Evolutionary conservation across 192 early-diverging fungal species (phyloP), one percentile per base, ranked within the genome.

Genomic region (Umbelopsis isabellina): DNA sequence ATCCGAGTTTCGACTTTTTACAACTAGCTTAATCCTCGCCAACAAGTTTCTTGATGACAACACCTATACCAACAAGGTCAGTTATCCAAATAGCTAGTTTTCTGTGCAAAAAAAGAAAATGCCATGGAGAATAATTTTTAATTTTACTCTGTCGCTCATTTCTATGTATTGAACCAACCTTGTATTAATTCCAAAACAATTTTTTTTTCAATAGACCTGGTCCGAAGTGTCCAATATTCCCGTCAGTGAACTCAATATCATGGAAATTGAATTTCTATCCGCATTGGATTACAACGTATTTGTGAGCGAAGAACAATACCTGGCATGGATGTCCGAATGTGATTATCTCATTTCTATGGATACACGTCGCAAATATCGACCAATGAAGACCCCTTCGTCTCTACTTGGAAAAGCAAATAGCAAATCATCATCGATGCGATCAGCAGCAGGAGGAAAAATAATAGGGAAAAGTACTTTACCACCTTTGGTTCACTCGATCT

Each of bases 1-100:
- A 55, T 89, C 87, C 50, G 93, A 95, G 69, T 95, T 89, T 75
- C 81, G 93, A 10, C 77, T 93, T 48, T 91, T 95, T 74, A 89
- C 91, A 20, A 90, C 91, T 16, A 86, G 91, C 27, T 80, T 95
- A 44, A 92, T 92, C 84, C 83, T 92, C 2, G 87, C 90, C 67
- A 93, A 91, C 83, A 95, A 95, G 73, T 87, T 85, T 71, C 81
- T 93, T 20, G 86, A 91, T 66, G 93, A 95, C 76, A 93, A 94
- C 77, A 94, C 91, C 41, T 95, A 92, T 68, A 89, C 93, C 12
- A 93, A 92, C 73, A 85, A 89, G 67, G 64, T 66, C 18, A 68
- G 68, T 22, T 21, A 12, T 20, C 3, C 3, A 21, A 22, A 20
- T 23, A 41, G 37, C 37, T 5, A 6, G 37, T 41, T 9, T 1